Base-by-base conservation (phyloP, 2,329 filamentous ascomycete genomes). In the Colletotrichum sp. region DNA sequence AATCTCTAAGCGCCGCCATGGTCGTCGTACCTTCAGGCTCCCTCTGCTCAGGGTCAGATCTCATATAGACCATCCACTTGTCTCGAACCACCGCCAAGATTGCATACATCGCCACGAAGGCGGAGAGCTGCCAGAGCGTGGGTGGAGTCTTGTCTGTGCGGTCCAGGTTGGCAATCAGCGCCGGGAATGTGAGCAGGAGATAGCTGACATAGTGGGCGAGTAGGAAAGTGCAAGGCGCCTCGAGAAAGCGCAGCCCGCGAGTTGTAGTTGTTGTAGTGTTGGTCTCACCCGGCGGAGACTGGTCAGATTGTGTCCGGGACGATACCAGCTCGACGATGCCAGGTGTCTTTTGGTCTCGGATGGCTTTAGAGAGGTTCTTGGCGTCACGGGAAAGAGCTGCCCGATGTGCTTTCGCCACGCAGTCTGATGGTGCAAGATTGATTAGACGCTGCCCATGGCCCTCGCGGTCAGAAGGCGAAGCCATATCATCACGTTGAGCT, bases 111-210 rank as follows among this genome's bases (percentile, higher is more conserved):
- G 10, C 0, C 1, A 21, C 18, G 44, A 6, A 49, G 18, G n/a
- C 5, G 44, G 9, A 49, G 9, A 49, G 18, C 18, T 49, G 44
- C 44, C n/a, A 21, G 3, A 4, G 3, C 5, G 18, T 49, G 2
- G n/a, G 3, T 49, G 44, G 44, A 3, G 3, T 5, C 3, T 13
- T 49, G 44, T 13, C 3, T 2, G 4, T 1, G 18, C 2, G 3
- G 44, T 8, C 9, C 5, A 21, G 44, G n/a, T 1, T 1, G 10
- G 44, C 8, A 6, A 49, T 4, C 3, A 49, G 2, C 10, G 44
- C 2, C 10, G 44, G n/a, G 4, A 49, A 13, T 2, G 9, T 21
- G 2, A 52, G 44, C 0, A 52, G 44, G 2, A 52, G n/a, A 12
- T 5, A 13, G 44, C 44, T 21, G 44, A 52, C 3, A 0, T 2